Evolutionary conservation across 2,329 filamentous ascomycete genomes (phyloP).

Genomic region (Mycosphaerella arachidis): DNA sequence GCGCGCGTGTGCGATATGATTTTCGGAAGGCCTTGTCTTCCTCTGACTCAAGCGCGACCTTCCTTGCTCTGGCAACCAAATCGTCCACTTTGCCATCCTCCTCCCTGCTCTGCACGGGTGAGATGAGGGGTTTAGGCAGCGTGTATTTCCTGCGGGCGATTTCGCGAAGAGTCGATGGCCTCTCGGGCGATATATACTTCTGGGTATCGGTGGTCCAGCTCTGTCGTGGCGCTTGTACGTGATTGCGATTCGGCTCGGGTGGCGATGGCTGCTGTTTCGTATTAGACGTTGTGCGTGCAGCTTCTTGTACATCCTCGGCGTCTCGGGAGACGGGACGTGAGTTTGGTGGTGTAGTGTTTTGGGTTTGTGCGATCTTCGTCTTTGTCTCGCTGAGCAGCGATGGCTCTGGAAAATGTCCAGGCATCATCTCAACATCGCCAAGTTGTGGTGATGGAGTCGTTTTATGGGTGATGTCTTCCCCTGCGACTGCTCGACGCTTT

Average conservation of each 20-base stretch:
- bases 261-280: background rate
- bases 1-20: conserved; percentile 11
- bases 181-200: background rate
- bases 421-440: background rate
- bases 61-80: conserved; percentile 10
- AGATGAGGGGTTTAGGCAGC: background rate
- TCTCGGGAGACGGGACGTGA: conserved; percentile 12
- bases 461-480: conserved; percentile 5
- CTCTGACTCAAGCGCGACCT: conserved; percentile 10
- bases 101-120: conserved; percentile 1
- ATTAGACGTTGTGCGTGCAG: background rate
- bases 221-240: background rate
- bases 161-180: background rate
- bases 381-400: background rate
- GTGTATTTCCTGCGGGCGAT: background rate
- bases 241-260: background rate
- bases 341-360: conserved; percentile 13
- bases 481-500: conserved; percentile 19
- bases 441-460: conserved; percentile 1
- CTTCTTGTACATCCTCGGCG: background rate
- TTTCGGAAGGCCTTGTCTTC: conserved; percentile 11
- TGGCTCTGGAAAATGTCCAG: conserved; percentile 1
- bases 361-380: background rate
- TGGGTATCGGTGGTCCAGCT: background rate
- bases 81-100: conserved; percentile 9